A percentile compares a stretch with the other conserved stretches of the same genome.
phyloP scores from a whole-genome alignment of 2,329 filamentous ascomycete species.

The Botrytis medusae region DNA sequence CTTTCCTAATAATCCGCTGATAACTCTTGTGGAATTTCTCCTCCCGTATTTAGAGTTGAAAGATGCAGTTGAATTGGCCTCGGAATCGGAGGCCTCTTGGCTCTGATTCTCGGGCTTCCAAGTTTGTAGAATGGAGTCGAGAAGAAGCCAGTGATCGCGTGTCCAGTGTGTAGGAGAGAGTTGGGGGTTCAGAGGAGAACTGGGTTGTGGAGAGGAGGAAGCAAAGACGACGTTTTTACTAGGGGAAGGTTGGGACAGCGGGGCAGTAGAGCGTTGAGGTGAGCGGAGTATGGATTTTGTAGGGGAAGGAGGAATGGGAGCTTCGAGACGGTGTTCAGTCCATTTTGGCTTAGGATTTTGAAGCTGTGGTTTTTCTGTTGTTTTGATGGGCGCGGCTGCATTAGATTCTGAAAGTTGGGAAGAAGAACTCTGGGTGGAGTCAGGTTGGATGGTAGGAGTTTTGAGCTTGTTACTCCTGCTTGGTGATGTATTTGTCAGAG shows the following conservation, averaged over 20 bases:
- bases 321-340: slow-evolving; percentile 28
- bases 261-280: slow-evolving; percentile 31
- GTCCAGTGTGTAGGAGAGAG: slow-evolving; percentile 37
- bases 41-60: slow-evolving; percentile 22
- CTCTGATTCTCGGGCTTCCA: slow-evolving; percentile 34
- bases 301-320: slow-evolving; percentile 29
- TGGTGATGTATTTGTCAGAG: slow-evolving; percentile 27
- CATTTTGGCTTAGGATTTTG: slow-evolving; percentile 32
- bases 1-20: slow-evolving; percentile 37
- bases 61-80: slow-evolving; percentile 9
- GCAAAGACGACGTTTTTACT: slow-evolving; percentile 38
- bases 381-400: slow-evolving; percentile 12
- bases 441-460: not conserved
- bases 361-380: slow-evolving; percentile 28
- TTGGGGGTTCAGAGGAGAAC: slow-evolving; percentile 26
- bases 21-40: slow-evolving; percentile 37
- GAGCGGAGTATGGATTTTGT: slow-evolving; percentile 39
- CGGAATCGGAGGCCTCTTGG: not conserved
- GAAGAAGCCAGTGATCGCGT: slow-evolving; percentile 37
- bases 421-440: not conserved
- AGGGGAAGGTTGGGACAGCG: slow-evolving; percentile 25
- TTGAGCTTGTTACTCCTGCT: slow-evolving; percentile 30
- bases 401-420: not conserved
- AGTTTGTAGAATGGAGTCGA: slow-evolving; percentile 34
- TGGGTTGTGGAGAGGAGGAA: slow-evolving; percentile 37